phyloP scores from a whole-genome alignment of 1,139 yeast genomes.

The Magnusiomyces paraingens region DNA sequence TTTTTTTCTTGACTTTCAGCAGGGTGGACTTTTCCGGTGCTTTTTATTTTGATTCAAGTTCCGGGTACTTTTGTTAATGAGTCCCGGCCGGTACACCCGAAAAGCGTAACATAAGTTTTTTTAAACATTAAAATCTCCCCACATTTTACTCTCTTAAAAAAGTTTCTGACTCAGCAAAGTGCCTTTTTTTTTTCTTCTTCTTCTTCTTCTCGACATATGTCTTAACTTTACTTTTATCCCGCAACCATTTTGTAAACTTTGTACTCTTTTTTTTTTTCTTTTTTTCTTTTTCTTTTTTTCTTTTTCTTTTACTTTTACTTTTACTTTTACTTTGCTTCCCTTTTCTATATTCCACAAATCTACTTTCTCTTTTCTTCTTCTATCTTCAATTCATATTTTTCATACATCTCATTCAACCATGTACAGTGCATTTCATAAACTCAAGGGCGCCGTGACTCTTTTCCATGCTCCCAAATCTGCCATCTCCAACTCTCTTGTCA shows the following conservation, averaged over 20 bases:
- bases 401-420: constrained; percentile 12
- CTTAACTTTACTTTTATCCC: background rate
- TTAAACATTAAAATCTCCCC: too few relatives aligned
- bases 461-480: constrained; percentile 26
- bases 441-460: constrained; percentile 26
- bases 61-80: too few relatives aligned
- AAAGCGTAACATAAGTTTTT: too few relatives aligned
- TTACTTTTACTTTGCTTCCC: too few relatives aligned
- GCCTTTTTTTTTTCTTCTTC: background rate
- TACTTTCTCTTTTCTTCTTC: background rate
- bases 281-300: constrained; percentile 2
- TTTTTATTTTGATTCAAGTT: too few relatives aligned
- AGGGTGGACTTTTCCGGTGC: too few relatives aligned
- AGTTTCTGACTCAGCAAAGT: too few relatives aligned
- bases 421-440: constrained; percentile 25
- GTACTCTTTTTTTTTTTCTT: constrained; percentile 1
- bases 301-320: background rate
- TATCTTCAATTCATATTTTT: background rate
- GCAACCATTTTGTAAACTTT: background rate
- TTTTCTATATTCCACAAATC: too few relatives aligned
- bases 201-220: background rate
- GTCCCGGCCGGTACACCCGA: too few relatives aligned
- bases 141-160: too few relatives aligned
- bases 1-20: too few relatives aligned
- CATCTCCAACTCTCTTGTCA: constrained; percentile 21